Evolutionary conservation across 164 flowering plant genomes (phyloP).

Genomic region (Aristolochia californica): DNA sequence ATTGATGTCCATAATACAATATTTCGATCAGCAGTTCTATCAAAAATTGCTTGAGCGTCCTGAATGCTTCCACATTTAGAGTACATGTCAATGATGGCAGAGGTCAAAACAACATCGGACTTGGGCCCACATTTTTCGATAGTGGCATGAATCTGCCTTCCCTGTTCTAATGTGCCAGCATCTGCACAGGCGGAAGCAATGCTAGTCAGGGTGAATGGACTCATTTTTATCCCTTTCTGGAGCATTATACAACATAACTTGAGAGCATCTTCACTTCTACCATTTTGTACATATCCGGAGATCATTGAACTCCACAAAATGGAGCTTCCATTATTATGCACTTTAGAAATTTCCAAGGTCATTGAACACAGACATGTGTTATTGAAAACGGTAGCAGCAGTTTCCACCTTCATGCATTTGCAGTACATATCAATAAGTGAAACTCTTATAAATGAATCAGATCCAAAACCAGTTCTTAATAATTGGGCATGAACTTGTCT

Average conservation of each 20-base stretch:
- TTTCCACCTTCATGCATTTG: constrained; percentile 28
- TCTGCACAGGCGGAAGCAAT: constrained; percentile 45
- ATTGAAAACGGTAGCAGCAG: constrained; percentile 24
- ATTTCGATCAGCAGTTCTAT: constrained; percentile 20
- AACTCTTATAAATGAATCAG: constrained; percentile 19
- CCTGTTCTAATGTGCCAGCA: constrained; percentile 39
- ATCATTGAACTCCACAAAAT: constrained; percentile 53
- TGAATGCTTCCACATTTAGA: constrained; percentile 54
- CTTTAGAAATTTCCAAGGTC: neutral
- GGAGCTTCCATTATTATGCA: constrained; percentile 1
- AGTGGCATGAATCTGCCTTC: constrained; percentile 40
- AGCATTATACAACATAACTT: constrained; percentile 35
- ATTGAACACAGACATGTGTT: constrained; percentile 15
- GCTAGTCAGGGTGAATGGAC: constrained; percentile 42
- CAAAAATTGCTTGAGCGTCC: constrained; percentile 41
- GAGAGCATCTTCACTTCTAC: constrained; percentile 43
- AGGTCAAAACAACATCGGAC: constrained; percentile 31
- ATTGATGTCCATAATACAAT: constrained; percentile 56
- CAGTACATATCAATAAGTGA: constrained; percentile 36
- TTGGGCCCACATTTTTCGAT: constrained; percentile 37
- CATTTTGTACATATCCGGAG: constrained; percentile 48
- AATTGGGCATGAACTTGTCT: constrained; percentile 26
- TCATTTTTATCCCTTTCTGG: constrained; percentile 21
- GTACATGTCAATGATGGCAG: constrained; percentile 61
- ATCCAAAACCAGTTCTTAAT: constrained; percentile 16